Evolutionary conservation across 257 asterid species (phyloP).

Genomic region (Rubia yunnanensis): DNA sequence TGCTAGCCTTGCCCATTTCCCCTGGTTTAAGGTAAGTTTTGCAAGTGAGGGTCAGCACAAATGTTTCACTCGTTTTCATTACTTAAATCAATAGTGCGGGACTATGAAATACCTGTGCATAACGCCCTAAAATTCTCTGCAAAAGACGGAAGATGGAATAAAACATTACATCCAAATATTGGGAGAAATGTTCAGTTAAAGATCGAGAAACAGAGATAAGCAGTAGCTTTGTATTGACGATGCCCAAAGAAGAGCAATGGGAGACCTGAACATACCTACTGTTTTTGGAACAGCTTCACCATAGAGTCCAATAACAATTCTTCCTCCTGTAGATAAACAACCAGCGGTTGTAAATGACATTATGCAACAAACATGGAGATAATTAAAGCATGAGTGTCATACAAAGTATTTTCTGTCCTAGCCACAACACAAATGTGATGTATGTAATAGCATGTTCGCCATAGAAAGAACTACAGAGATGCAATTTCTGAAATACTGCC

Average conservation of each 20-base stretch:
- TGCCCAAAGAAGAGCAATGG: conserved; percentile 4
- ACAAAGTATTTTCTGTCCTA: background rate
- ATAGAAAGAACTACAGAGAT: background rate
- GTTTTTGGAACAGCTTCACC: conserved; percentile 94
- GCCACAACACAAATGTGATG: background rate
- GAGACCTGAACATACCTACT: conserved; percentile 43
- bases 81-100: conserved; percentile 3
- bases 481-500: background rate
- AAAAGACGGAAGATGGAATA: conserved; percentile 2
- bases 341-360: conserved; percentile 9
- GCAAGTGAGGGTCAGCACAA: background rate
- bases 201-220: conserved; percentile 2
- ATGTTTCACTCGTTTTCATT: background rate
- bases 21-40: conserved; percentile 38
- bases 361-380: background rate
- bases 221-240: background rate
- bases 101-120: conserved; percentile 77
- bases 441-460: no score
- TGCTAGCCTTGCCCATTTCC: conserved; percentile 72
- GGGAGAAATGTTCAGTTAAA: background rate
- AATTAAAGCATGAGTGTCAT: background rate
- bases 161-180: background rate
- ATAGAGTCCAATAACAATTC: conserved; percentile 81
- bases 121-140: conserved; percentile 96
- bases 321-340: conserved; percentile 61